These are phyloP conservation scores for Aureobasidium leucospermi DNA, from an alignment of 2,329 filamentous ascomycete genomes.

Conservation along the genomic window DNA sequence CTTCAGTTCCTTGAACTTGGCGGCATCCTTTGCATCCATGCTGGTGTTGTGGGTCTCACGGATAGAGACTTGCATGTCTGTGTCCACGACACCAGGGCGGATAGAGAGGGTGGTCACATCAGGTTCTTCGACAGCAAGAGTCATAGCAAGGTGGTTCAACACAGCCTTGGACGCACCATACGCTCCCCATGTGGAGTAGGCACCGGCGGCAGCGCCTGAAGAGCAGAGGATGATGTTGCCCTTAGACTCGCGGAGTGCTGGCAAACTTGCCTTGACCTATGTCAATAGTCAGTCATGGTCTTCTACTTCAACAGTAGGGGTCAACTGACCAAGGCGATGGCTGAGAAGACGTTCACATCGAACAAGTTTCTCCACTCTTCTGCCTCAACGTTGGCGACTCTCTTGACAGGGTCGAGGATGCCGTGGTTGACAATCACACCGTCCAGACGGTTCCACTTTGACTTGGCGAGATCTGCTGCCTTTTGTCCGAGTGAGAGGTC, in stretches of 20 bases:
- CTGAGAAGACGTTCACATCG: slow-evolving; percentile 82
- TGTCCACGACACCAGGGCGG: slow-evolving; percentile 76
- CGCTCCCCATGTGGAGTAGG: slow-evolving; percentile 66
- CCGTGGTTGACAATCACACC: slow-evolving; percentile 86
- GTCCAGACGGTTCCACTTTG: slow-evolving; percentile 62
- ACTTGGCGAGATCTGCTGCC: slow-evolving; percentile 58
- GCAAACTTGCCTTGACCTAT: slow-evolving; percentile 64
- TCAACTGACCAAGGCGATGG: slow-evolving; percentile 61
- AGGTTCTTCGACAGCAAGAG: slow-evolving; percentile 69
- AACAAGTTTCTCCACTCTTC: slow-evolving; percentile 71
- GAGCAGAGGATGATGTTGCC: slow-evolving; percentile 73
- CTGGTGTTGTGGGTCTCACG: slow-evolving; percentile 60
- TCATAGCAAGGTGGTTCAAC: slow-evolving; percentile 68
- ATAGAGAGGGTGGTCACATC: slow-evolving; percentile 66
- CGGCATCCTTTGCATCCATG: slow-evolving; percentile 52
- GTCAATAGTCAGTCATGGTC: not conserved
- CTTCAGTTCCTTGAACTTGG: slow-evolving; percentile 63
- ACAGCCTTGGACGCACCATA: slow-evolving; percentile 82
- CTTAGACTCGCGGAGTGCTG: slow-evolving; percentile 57
- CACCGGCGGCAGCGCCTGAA: slow-evolving; percentile 63
- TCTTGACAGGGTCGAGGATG: slow-evolving; percentile 65
- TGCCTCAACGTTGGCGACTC: slow-evolving; percentile 58
- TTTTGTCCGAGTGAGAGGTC: slow-evolving; percentile 49
- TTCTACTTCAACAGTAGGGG: slow-evolving; percentile 2
- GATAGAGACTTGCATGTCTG: slow-evolving; percentile 81